phyloP scores from a whole-genome alignment of 495 filamentous ascomycete genomes.

The Lophiostoma macrostomum region DNA sequence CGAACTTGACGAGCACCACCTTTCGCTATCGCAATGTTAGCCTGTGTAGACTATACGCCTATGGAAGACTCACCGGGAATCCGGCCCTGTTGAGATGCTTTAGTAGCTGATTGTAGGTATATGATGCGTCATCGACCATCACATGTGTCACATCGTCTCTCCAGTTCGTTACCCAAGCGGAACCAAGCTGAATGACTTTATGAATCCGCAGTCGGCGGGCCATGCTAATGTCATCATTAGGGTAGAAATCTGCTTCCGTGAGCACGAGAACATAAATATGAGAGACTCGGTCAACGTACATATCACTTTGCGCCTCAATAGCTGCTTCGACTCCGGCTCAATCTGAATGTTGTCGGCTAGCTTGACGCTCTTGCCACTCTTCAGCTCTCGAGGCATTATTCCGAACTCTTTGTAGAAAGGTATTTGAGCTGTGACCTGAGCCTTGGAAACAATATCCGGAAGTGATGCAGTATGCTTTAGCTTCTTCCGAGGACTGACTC shows the following conservation, averaged over 20 bases:
- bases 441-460: neutral
- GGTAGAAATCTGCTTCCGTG: slow-evolving; percentile 64
- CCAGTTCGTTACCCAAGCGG: slow-evolving; percentile 59
- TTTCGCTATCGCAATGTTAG: slow-evolving; percentile 40
- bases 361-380: slow-evolving; percentile 9
- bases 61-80: slow-evolving; percentile 46
- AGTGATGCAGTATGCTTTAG: slow-evolving; percentile 15
- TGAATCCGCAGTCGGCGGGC: slow-evolving; percentile 66
- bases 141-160: slow-evolving; percentile 58
- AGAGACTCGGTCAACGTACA: slow-evolving; percentile 4
- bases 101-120: slow-evolving; percentile 66
- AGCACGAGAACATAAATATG: slow-evolving; percentile 5
- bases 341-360: slow-evolving; percentile 22
- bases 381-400: slow-evolving; percentile 13
- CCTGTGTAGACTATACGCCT: neutral
- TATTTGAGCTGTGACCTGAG: neutral
- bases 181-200: slow-evolving; percentile 74
- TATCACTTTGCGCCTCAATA: slow-evolving; percentile 22
- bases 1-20: slow-evolving; percentile 63
- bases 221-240: slow-evolving; percentile 68
- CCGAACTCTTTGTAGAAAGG: slow-evolving; percentile 21
- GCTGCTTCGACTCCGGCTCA: slow-evolving; percentile 18
- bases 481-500: neutral
- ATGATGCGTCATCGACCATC: slow-evolving; percentile 65
- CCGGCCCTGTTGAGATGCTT: slow-evolving; percentile 51